phyloP scores from a whole-genome alignment of 108 stramenopile species.

The Nannochloropsis oceanica region DNA sequence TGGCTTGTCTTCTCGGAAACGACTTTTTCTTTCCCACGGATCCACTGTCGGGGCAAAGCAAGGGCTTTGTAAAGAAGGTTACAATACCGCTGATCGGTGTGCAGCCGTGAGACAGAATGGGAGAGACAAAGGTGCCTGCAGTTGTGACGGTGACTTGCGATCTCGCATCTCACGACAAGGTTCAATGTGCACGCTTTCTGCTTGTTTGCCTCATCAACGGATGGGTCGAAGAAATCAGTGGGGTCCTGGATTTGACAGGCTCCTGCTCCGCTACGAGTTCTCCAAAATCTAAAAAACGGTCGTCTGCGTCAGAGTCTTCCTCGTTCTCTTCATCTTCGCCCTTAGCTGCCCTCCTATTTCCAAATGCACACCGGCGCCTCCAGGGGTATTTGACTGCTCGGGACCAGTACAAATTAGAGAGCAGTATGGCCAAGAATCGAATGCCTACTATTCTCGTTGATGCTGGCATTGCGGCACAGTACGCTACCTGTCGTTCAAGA shows the following conservation, averaged over 20 bases:
- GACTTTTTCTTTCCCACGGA: neutral
- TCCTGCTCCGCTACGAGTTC: too few relatives aligned
- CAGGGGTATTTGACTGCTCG: neutral
- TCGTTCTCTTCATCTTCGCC: neutral
- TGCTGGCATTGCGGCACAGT: neutral
- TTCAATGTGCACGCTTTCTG: neutral
- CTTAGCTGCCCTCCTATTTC: neutral
- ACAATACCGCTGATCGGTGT: neutral
- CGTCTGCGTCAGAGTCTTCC: neutral
- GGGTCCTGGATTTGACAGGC: neutral
- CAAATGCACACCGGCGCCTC: neutral
- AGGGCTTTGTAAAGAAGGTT: neutral
- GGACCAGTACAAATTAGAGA: neutral
- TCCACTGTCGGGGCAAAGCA: neutral
- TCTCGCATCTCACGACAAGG: neutral
- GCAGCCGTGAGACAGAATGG: neutral
- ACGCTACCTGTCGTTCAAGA: neutral
- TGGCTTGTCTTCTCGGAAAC: neutral
- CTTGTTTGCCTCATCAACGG: neutral
- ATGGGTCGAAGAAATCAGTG: neutral
- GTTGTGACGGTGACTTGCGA: neutral
- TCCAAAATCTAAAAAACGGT: too few relatives aligned
- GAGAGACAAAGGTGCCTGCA: neutral
- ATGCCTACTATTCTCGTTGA: neutral
- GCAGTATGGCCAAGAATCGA: neutral